Conservation (phyloP, 2,329 filamentous ascomycete genomes). For the Clarireedia hainanense region DNA sequence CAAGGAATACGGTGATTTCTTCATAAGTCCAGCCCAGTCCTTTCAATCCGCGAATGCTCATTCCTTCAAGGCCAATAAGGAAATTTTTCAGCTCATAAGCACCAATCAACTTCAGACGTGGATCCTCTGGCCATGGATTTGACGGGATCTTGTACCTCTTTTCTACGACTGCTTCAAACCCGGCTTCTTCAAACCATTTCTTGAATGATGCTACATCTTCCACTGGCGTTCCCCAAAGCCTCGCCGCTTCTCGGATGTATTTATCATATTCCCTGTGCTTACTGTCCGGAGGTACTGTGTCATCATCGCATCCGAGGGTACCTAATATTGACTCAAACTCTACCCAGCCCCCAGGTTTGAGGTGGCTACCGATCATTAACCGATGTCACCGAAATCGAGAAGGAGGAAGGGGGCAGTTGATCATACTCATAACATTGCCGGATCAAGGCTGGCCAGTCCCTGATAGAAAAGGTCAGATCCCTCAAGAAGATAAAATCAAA, state of each 20-base stretch:
- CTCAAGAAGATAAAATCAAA: conserved; percentile 1
- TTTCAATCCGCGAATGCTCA: background rate
- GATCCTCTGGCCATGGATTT: conserved; percentile 22
- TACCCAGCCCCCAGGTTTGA: conserved; percentile 17
- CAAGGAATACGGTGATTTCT: background rate
- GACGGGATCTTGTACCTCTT: conserved; percentile 22
- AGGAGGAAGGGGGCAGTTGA: background rate
- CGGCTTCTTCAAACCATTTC: conserved; percentile 24
- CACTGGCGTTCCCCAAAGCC: background rate
- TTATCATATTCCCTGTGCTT: conserved; percentile 9
- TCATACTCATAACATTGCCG: conserved; percentile 6
- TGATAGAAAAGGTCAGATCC: background rate
- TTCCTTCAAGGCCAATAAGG: background rate
- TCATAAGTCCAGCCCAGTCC: background rate
- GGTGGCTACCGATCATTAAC: conserved; percentile 16
- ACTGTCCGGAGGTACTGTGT: conserved; percentile 11
- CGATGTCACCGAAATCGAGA: background rate
- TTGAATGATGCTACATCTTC: conserved; percentile 6
- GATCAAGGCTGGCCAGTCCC: background rate
- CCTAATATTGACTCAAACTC: background rate
- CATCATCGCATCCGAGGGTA: background rate
- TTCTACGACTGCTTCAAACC: conserved; percentile 22
- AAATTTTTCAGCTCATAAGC: background rate
- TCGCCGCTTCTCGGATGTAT: background rate
- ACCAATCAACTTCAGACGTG: conserved; percentile 20